Conservation (phyloP, 805 yeast genomes). For the Kluyveromyces nonfermentans region DNA sequence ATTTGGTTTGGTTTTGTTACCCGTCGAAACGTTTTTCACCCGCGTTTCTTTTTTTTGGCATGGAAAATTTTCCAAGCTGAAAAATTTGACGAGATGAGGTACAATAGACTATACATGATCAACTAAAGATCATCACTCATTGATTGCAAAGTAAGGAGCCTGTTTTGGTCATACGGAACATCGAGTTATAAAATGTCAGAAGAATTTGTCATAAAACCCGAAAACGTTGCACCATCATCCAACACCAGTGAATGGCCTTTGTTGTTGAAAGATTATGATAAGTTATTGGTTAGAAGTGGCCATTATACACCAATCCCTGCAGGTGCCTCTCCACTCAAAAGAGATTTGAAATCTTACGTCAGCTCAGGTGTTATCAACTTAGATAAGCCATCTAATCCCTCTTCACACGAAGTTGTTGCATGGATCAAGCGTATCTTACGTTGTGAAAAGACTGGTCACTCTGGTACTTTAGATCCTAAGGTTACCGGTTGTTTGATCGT, state of each 20-base stretch:
- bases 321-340: constrained; percentile 88
- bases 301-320: constrained; percentile 97
- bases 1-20: background rate
- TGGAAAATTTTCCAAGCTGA: background rate
- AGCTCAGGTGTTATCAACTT: constrained; percentile 94
- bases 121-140: background rate
- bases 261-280: constrained; percentile 86
- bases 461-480: constrained; percentile 97
- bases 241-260: constrained; percentile 96
- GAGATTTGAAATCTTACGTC: constrained; percentile 84
- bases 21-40: background rate
- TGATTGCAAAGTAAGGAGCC: background rate
- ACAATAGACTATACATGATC: background rate
- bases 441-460: constrained; percentile 96
- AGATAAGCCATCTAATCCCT: constrained; percentile 97
- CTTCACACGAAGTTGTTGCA: constrained; percentile 98
- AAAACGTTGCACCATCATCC: constrained; percentile 61
- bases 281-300: constrained; percentile 87
- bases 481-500: constrained; percentile 98
- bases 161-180: background rate
- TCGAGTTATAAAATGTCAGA: constrained; percentile 39
- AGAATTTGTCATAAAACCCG: constrained; percentile 83
- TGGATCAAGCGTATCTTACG: constrained; percentile 96
- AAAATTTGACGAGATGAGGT: background rate
- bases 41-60: background rate